phyloP scores from a whole-genome alignment of 2,329 filamentous ascomycete species.

The Cladophialophora chaetospira region DNA sequence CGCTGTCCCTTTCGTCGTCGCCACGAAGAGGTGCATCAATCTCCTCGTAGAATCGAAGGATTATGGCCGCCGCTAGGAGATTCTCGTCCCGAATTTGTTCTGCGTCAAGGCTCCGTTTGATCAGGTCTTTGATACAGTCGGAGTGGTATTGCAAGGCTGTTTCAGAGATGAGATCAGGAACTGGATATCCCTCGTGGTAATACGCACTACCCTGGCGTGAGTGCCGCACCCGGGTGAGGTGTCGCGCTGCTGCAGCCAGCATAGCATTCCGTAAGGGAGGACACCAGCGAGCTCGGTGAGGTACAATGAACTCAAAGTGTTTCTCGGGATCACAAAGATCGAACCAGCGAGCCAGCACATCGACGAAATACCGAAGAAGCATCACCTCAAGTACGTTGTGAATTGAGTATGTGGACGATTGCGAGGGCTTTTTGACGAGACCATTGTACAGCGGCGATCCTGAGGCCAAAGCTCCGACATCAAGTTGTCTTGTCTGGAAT shows the following conservation, averaged over 20 bases:
- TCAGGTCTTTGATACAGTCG: conserved; percentile 45
- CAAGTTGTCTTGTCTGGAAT: no score
- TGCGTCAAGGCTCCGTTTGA: conserved; percentile 42
- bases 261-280: conserved; percentile 45
- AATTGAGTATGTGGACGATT: background rate
- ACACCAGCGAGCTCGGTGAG: conserved; percentile 44
- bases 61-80: conserved; percentile 43
- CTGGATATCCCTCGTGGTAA: conserved; percentile 29
- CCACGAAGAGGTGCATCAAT: conserved; percentile 40
- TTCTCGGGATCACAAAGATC: conserved; percentile 47
- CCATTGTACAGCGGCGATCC: background rate
- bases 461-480: background rate
- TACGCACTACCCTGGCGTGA: conserved; percentile 3
- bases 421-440: conserved; percentile 14
- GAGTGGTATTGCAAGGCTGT: conserved; percentile 46
- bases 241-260: conserved; percentile 43
- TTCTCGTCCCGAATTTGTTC: conserved; percentile 42
- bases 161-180: conserved; percentile 39
- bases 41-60: conserved; percentile 46
- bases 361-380: conserved; percentile 32
- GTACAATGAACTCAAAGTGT: conserved; percentile 47
- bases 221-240: conserved; percentile 39
- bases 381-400: conserved; percentile 15
- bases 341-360: conserved; percentile 38
- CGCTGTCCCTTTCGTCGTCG: conserved; percentile 23